phyloP scores from a whole-genome alignment of 1,284 basidiomycete genomes.

The Cutaneotrichosporon sp. region DNA sequence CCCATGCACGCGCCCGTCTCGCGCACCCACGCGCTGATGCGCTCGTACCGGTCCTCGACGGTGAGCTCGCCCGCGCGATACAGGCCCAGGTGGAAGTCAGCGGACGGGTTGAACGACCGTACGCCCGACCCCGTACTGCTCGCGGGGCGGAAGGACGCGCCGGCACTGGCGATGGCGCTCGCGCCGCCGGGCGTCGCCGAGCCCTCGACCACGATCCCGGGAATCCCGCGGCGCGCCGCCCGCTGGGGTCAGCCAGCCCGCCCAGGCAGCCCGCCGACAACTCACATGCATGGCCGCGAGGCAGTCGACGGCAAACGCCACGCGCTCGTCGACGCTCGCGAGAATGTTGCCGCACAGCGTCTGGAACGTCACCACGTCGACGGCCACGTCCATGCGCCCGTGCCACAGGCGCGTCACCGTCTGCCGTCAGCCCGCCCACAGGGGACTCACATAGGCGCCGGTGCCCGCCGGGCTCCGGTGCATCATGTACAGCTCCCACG shows the following conservation, averaged over 20 bases:
- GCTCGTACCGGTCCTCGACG: conserved; percentile 5
- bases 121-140: not conserved
- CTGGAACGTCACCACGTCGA: conserved; percentile 1
- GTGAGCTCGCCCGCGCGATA: conserved; percentile 4
- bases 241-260: not conserved
- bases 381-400: not conserved
- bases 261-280: too few species aligned
- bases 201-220: not conserved
- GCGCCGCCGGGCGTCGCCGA: not conserved
- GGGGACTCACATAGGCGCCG: not conserved
- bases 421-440: not conserved
- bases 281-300: not conserved
- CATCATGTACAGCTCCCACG: conserved; percentile 7
- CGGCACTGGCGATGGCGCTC: not conserved
- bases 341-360: conserved; percentile 4
- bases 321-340: not conserved
- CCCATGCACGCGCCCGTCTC: conserved; percentile 3
- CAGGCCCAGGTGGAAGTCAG: not conserved
- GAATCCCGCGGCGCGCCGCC: not conserved
- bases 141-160: not conserved
- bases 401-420: not conserved
- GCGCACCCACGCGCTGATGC: not conserved
- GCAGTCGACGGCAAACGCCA: not conserved
- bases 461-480: not conserved
- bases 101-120: conserved; percentile 1